Conservation (phyloP, 352 stramenopile genomes). For the Phytophthora sp. region DNA sequence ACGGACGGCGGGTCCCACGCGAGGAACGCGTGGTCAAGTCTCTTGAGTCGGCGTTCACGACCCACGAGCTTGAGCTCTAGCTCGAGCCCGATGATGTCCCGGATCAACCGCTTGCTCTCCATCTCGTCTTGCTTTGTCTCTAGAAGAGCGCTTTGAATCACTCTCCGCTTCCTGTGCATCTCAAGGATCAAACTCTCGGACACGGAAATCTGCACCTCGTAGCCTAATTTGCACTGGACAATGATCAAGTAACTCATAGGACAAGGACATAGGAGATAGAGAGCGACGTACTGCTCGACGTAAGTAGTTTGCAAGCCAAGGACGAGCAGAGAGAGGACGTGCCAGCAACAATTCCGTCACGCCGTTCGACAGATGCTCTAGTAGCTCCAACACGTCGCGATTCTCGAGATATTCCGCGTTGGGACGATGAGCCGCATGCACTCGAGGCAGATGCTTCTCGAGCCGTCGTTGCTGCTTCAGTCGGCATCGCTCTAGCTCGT, state of each 20-base stretch:
- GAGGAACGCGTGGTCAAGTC: slow-evolving; percentile 50
- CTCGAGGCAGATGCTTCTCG: slow-evolving; percentile 35
- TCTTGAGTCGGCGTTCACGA: slow-evolving; percentile 43
- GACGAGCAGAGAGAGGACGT: slow-evolving; percentile 49
- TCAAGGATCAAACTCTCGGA: slow-evolving; percentile 55
- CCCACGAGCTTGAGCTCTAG: slow-evolving; percentile 42
- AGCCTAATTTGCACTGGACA: slow-evolving; percentile 63
- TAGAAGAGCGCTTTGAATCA: slow-evolving; percentile 60
- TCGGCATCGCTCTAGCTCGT: slow-evolving; percentile 23
- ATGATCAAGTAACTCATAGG: not conserved
- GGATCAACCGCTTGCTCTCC: slow-evolving; percentile 59
- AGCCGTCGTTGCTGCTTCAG: slow-evolving; percentile 37
- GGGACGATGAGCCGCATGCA: slow-evolving; percentile 36
- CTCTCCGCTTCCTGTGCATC: slow-evolving; percentile 74
- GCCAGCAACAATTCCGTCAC: slow-evolving; percentile 56
- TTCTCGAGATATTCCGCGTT: slow-evolving; percentile 49
- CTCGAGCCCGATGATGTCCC: slow-evolving; percentile 42
- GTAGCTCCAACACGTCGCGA: slow-evolving; percentile 36
- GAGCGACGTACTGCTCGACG: slow-evolving; percentile 44
- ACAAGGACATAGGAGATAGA: not conserved
- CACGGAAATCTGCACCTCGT: slow-evolving; percentile 49
- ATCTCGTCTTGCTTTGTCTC: slow-evolving; percentile 58
- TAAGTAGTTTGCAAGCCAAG: slow-evolving; percentile 68
- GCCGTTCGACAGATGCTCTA: slow-evolving; percentile 62
- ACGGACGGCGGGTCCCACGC: slow-evolving; percentile 30